These are phyloP conservation scores for Hemileccinum rubropunctum DNA, from an alignment of 768 basidiomycete genomes.

Conservation along the genomic window DNA sequence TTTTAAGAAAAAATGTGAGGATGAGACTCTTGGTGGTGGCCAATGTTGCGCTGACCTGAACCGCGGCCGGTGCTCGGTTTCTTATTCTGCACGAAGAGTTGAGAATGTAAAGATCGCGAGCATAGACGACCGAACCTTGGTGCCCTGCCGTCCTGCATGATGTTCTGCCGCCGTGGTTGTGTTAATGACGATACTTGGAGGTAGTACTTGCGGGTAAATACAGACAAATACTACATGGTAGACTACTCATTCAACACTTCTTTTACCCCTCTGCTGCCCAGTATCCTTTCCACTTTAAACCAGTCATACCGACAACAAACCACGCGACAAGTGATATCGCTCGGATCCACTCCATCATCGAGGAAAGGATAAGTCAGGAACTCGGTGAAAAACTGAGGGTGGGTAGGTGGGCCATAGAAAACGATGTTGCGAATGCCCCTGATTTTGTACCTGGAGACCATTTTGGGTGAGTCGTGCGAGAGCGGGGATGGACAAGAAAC, in stretches of 20 bases:
- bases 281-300: constrained; percentile 81
- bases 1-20: constrained; percentile 35
- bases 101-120: background rate
- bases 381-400: constrained; percentile 91
- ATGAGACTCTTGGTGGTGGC: background rate
- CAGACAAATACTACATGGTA: constrained; percentile 14
- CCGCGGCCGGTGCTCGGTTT: constrained; percentile 92
- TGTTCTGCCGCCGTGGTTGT: background rate
- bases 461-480: background rate
- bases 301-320: constrained; percentile 89
- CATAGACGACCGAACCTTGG: constrained; percentile 51
- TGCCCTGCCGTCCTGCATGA: constrained; percentile 79
- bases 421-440: constrained; percentile 90
- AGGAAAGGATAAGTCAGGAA: constrained; percentile 88
- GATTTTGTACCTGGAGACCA: constrained; percentile 74
- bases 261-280: constrained; percentile 25
- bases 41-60: constrained; percentile 59
- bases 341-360: constrained; percentile 80
- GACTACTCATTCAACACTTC: constrained; percentile 9
- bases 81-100: constrained; percentile 62
- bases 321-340: constrained; percentile 79
- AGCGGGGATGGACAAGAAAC: constrained; percentile 12
- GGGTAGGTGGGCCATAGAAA: constrained; percentile 91
- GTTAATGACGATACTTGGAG: background rate
- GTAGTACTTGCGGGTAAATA: constrained; percentile 7